These are phyloP conservation scores for Tulasnella sp. DNA, from an alignment of 768 basidiomycete genomes.

Conservation along the genomic window DNA sequence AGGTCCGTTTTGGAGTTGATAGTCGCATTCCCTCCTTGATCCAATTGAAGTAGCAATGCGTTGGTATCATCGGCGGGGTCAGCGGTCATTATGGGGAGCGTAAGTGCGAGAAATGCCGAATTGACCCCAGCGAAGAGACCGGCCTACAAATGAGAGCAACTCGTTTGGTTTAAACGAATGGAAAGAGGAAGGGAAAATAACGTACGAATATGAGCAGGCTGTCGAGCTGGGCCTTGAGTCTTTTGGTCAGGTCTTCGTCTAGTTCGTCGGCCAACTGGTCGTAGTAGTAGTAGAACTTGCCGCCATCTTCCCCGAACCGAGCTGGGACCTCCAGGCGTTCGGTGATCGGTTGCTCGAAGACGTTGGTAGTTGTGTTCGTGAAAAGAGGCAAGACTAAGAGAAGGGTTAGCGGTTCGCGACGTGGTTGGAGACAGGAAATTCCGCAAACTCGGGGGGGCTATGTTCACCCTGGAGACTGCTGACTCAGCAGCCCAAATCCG, in stretches of 20 bases:
- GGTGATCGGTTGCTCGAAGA: neutral
- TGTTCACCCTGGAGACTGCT: too few species aligned
- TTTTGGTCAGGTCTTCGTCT: neutral
- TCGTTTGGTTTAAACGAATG: neutral
- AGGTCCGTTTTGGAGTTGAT: neutral
- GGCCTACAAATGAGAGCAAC: neutral
- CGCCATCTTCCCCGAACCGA: neutral
- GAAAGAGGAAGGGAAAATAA: neutral
- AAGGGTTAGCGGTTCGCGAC: neutral
- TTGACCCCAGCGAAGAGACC: conserved; percentile 10
- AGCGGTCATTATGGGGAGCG: neutral
- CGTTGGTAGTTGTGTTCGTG: neutral
- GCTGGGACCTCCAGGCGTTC: neutral
- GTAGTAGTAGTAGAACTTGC: conserved; percentile 3
- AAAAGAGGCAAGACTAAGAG: neutral
- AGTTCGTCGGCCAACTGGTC: neutral
- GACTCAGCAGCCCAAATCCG: too few species aligned
- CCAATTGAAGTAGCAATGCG: neutral
- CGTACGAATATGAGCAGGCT: neutral
- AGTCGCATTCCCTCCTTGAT: neutral
- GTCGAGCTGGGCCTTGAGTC: neutral
- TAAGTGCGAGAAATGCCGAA: conserved; percentile 3
- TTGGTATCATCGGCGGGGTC: conserved; percentile 5
- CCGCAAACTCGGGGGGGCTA: too few species aligned
- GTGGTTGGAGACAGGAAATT: neutral